Evolutionary conservation across 2,329 filamentous ascomycete genomes (phyloP).

Genomic region (Arthroderma sp.): DNA sequence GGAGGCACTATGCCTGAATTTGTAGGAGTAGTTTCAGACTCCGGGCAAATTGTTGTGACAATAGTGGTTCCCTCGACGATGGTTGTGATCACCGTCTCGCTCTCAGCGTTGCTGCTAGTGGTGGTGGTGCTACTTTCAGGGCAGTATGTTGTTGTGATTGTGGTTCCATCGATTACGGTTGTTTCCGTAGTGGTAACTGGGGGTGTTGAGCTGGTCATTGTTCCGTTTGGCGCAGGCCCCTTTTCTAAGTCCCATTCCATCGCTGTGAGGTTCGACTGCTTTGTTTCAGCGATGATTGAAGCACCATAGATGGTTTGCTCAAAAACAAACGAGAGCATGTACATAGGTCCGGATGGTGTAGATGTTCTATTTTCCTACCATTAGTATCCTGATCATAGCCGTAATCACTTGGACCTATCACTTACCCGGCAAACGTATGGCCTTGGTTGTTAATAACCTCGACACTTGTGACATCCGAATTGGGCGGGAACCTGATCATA

Average conservation of each 20-base stretch:
- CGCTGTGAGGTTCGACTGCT: neutral
- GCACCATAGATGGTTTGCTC: neutral
- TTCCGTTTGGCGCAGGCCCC: neutral
- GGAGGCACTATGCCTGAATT: neutral
- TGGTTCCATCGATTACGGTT: slow-evolving; percentile 1
- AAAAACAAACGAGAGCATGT: slow-evolving; percentile 1
- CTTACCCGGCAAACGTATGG: slow-evolving; percentile 1
- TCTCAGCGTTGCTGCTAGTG: neutral
- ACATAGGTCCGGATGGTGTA: neutral
- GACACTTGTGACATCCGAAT: neutral
- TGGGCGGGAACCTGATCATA: neutral
- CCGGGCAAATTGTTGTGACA: neutral
- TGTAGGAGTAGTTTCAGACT: neutral
- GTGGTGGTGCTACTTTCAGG: slow-evolving; percentile 1
- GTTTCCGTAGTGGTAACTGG: neutral
- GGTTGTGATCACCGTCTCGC: slow-evolving; percentile 1
- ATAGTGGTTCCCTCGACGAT: neutral
- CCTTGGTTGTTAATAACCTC: slow-evolving; percentile 2
- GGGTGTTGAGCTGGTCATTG: neutral
- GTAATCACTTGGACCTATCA: neutral
- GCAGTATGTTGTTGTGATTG: slow-evolving; percentile 4
- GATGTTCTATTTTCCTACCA: neutral
- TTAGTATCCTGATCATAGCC: neutral
- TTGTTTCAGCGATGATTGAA: slow-evolving; percentile 2
- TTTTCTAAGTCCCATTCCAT: neutral